These are phyloP conservation scores for Sarocladium strictum DNA, from an alignment of 2,329 filamentous ascomycete genomes.

Conservation along the genomic window DNA sequence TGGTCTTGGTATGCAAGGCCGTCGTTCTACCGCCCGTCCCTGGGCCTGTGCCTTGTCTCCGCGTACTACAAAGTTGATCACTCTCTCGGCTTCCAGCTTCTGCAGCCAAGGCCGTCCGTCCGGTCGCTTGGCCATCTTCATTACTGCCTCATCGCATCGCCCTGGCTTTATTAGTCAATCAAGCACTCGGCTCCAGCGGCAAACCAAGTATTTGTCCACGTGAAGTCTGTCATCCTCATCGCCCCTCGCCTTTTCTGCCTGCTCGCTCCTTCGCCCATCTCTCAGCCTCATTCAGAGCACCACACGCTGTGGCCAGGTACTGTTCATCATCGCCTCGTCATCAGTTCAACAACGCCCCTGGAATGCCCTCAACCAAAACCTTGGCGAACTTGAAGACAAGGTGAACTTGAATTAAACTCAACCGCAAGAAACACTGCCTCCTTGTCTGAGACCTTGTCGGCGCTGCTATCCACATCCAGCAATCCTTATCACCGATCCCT, in stretches of 20 bases:
- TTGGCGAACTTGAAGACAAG: neutral
- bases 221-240: neutral
- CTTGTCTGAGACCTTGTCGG: constrained; percentile 2
- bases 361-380: neutral
- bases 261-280: neutral
- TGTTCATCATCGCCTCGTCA: too few relatives aligned
- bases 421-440: constrained; percentile 5
- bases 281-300: neutral
- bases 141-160: too few relatives aligned
- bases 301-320: too few relatives aligned
- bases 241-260: neutral
- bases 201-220: neutral
- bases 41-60: neutral
- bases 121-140: too few relatives aligned
- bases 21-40: too few relatives aligned
- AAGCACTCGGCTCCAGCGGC: neutral
- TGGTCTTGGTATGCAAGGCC: constrained; percentile 1
- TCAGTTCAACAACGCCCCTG: neutral
- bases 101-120: neutral
- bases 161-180: too few relatives aligned
- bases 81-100: neutral
- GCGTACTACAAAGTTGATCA: neutral
- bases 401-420: constrained; percentile 7
- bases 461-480: neutral
- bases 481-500: neutral